These are phyloP conservation scores for Apiospora hydei DNA, from an alignment of 2,329 filamentous ascomycete genomes.

Conservation along the genomic window DNA sequence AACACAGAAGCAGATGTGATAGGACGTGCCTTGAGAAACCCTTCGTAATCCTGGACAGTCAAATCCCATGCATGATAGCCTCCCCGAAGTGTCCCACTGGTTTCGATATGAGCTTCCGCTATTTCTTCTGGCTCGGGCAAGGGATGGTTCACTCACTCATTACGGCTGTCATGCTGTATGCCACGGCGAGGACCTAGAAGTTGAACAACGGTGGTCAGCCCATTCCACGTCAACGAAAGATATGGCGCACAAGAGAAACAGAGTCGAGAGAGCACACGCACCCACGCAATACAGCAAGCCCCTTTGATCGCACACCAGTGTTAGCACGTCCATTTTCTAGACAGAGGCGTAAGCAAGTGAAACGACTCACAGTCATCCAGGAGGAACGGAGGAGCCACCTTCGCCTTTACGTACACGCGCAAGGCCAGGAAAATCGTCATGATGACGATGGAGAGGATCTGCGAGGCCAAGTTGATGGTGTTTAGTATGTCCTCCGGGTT, in stretches of 20 bases:
- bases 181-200: not conserved
- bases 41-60: not conserved
- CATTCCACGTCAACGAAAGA: not conserved
- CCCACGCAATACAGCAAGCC: conserved; percentile 18
- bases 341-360: not conserved
- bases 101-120: not conserved
- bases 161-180: conserved; percentile 2
- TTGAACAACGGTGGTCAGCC: not conserved
- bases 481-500: conserved; percentile 11
- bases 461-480: conserved; percentile 17
- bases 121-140: not conserved
- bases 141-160: conserved; percentile 7
- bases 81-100: conserved; percentile 17
- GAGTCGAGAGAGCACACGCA: not conserved
- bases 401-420: not conserved
- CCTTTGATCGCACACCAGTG: not conserved
- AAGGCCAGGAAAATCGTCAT: not conserved
- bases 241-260: not conserved
- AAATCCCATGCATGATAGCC: conserved; percentile 18
- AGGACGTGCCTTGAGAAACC: conserved; percentile 21
- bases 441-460: conserved; percentile 19
- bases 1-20: too few relatives aligned
- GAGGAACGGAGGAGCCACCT: conserved; percentile 18
- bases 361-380: conserved; percentile 20
- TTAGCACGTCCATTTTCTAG: not conserved